Conservation (phyloP, 2,329 filamentous ascomycete species). For the Bipolaris bicolor region DNA sequence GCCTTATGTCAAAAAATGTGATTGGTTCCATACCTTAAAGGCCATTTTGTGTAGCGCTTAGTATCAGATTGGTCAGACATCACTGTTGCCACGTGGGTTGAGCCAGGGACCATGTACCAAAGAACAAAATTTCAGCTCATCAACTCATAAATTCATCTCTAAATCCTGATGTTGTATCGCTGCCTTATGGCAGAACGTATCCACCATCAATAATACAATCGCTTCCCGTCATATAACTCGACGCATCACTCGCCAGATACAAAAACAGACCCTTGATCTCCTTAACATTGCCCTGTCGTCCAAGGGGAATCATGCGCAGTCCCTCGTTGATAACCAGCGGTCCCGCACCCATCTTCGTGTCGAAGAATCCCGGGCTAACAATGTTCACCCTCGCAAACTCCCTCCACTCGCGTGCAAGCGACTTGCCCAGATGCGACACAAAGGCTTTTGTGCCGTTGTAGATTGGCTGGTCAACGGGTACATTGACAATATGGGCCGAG, state of each 20-base stretch:
- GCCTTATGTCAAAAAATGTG: neutral
- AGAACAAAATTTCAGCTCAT: neutral
- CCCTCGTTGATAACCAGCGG: slow-evolving; percentile 66
- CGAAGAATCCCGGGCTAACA: slow-evolving; percentile 70
- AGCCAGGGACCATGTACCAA: too few relatives aligned
- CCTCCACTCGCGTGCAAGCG: slow-evolving; percentile 69
- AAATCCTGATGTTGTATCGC: neutral
- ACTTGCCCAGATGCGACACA: slow-evolving; percentile 66
- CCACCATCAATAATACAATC: slow-evolving; percentile 79
- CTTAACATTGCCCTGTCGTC: slow-evolving; percentile 70
- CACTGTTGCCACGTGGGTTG: neutral
- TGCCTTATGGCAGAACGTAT: slow-evolving; percentile 57
- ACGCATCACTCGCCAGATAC: slow-evolving; percentile 80
- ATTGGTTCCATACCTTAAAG: neutral
- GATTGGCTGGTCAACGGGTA: slow-evolving; percentile 66
- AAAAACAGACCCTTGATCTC: slow-evolving; percentile 84
- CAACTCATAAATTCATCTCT: neutral
- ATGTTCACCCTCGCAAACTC: slow-evolving; percentile 70
- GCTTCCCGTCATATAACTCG: slow-evolving; percentile 76
- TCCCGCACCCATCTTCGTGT: slow-evolving; percentile 68
- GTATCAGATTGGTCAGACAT: neutral
- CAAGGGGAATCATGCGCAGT: slow-evolving; percentile 78
- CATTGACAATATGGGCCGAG: slow-evolving; percentile 81
- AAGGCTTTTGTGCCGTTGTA: slow-evolving; percentile 63
- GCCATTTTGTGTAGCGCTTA: neutral